Evolutionary conservation across 345 rosid genomes (phyloP), one percentile per base, ranked within the genome.

Genomic region (Durio zibethinus): DNA sequence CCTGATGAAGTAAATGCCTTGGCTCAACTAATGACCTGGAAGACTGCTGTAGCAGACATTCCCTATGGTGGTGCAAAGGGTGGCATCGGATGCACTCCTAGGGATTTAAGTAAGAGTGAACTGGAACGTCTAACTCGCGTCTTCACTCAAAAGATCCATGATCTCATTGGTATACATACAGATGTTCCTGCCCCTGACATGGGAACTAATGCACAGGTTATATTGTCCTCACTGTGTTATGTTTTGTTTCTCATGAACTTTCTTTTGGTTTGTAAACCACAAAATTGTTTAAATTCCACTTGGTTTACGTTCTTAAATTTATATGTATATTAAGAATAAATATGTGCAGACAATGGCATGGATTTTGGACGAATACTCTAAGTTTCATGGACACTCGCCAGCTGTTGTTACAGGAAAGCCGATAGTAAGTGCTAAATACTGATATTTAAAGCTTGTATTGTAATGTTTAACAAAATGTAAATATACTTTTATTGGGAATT

Each of bases 61-160:
- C 99, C 99, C 1, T 95, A 95, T 73, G 99, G 97, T 33, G 98
- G 99, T 72, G 99, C 99, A 11, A 95, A 95, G 85, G 98, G 98
- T 52, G 99, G 99, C 43, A 95, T 95, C 18, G 97, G 97, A 40
- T 95, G 99, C 77, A 84, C 4, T 59, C 94, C 97, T 18, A 83
- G 89, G 71, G 94, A 91, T 18, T 83, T 93, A 62, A 88, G 90
- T 59, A 78, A 56, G 72, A 67, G 53, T 31, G 72, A 67, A 67
- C 53, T 67, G 45, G 35, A 67, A 7, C 36, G 72, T 14, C n/a
- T 67, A 42, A 67, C 72, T 1, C 72, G 72, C 1, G 74, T 71
- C 50, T 71, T 71, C 43, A 50, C 60, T 12, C 74, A 71, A 29
- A 71, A 47, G 74, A 47, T 71, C 40, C 74, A 50, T 71, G 59